These are phyloP conservation scores for Articulospora tetracladia DNA, from an alignment of 495 filamentous ascomycete species.

Conservation along the genomic window DNA sequence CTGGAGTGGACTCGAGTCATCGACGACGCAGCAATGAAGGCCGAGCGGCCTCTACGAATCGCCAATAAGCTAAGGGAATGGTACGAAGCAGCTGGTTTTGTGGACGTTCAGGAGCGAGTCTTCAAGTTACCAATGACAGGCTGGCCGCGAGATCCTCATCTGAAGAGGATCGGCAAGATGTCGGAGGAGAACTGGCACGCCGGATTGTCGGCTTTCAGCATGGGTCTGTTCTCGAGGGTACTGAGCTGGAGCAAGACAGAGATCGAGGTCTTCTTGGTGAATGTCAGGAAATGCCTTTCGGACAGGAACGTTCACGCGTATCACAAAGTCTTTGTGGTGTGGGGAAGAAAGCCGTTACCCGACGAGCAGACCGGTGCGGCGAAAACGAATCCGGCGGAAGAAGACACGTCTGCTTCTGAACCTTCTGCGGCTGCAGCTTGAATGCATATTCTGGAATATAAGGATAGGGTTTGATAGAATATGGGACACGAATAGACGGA, in stretches of 20 bases:
- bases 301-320: slow-evolving; percentile 53
- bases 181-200: slow-evolving; percentile 38
- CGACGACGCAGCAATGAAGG: slow-evolving; percentile 39
- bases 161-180: slow-evolving; percentile 39
- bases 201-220: slow-evolving; percentile 13
- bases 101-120: slow-evolving; percentile 53
- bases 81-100: slow-evolving; percentile 59
- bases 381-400: no score
- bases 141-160: slow-evolving; percentile 42
- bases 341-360: slow-evolving; percentile 44
- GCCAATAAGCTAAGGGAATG: slow-evolving; percentile 48
- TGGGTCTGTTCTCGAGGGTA: slow-evolving; percentile 13
- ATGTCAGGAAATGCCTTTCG: slow-evolving; percentile 51
- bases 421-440: no score
- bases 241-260: slow-evolving; percentile 24
- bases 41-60: slow-evolving; percentile 48
- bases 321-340: slow-evolving; percentile 49
- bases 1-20: slow-evolving; percentile 51
- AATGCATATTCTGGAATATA: no score
- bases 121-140: slow-evolving; percentile 55
- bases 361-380: neutral
- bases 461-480: no score
- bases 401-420: no score
- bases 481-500: no score
- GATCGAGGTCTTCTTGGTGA: slow-evolving; percentile 45